These are phyloP conservation scores for Camellia lanceoleosa DNA, from an alignment of 148 eudicot genomes.

Conservation along the genomic window DNA sequence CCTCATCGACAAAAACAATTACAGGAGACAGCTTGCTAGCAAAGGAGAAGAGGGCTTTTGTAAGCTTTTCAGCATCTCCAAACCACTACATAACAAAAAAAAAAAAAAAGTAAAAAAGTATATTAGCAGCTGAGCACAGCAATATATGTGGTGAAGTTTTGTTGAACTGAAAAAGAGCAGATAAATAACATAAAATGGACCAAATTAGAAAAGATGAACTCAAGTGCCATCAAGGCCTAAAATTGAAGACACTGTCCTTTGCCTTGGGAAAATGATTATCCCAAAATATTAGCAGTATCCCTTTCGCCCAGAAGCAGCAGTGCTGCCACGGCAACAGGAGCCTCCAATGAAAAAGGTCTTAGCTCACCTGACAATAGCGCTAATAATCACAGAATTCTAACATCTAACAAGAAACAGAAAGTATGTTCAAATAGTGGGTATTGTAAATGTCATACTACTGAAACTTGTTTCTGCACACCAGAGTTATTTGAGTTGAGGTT, in stretches of 20 bases:
- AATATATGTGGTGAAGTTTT: background rate
- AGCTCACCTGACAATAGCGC: background rate
- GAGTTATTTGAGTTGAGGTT: no score
- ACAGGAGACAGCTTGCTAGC: constrained; percentile 98
- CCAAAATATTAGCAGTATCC: background rate
- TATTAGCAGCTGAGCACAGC: background rate
- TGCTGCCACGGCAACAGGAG: background rate
- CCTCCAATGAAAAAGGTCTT: background rate
- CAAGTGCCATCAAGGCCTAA: background rate
- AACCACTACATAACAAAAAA: constrained; percentile 62
- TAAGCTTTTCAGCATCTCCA: constrained; percentile 99
- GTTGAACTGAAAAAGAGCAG: background rate
- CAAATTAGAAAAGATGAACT: background rate
- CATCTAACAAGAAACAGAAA: background rate
- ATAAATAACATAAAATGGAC: background rate
- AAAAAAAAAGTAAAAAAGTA: constrained; percentile 6
- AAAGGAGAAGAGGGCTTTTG: constrained; percentile 94
- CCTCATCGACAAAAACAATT: constrained; percentile 98
- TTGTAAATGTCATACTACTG: background rate
- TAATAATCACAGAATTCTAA: background rate
- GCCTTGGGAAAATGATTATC: background rate
- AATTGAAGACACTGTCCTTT: background rate
- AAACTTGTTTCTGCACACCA: background rate
- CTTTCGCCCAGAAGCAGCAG: background rate
- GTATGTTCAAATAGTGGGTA: background rate